Evolutionary conservation across 805 yeast genomes (phyloP).

Genomic region (Spathaspora sp.): DNA sequence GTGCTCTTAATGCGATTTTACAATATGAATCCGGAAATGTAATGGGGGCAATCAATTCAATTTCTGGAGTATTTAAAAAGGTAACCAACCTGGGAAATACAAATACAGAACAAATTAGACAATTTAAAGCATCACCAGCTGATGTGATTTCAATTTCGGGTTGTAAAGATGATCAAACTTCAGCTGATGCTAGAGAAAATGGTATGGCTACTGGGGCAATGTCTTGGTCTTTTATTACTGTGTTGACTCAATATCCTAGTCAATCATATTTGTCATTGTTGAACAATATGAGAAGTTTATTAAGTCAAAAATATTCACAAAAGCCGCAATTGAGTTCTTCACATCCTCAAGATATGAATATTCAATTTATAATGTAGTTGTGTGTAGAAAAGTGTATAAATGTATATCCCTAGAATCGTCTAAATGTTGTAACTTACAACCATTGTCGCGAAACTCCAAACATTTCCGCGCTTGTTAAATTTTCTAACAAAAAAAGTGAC

Average conservation of each 20-base stretch:
- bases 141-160: conserved; percentile 36
- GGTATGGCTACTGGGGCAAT: conserved; percentile 39
- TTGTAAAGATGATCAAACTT: conserved; percentile 39
- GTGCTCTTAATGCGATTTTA: conserved; percentile 28
- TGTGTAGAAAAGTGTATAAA: neutral
- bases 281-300: conserved; percentile 33
- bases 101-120: conserved; percentile 22
- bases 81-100: conserved; percentile 16
- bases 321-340: conserved; percentile 38
- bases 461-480: too few relatives aligned
- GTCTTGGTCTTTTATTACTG: conserved; percentile 35
- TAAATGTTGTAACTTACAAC: neutral
- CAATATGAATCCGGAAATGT: conserved; percentile 32
- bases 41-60: conserved; percentile 34
- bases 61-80: conserved; percentile 31
- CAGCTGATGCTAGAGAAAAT: conserved; percentile 34
- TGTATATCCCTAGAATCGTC: neutral
- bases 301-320: conserved; percentile 30
- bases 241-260: conserved; percentile 23
- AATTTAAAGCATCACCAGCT: conserved; percentile 32
- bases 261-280: conserved; percentile 33
- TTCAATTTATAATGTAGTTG: conserved; percentile 27
- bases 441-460: neutral
- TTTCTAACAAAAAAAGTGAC: neutral
- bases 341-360: conserved; percentile 38